Evolutionary conservation across 2,329 filamentous ascomycete genomes (phyloP).

Genomic region (Pestalotiopsis sp.): DNA sequence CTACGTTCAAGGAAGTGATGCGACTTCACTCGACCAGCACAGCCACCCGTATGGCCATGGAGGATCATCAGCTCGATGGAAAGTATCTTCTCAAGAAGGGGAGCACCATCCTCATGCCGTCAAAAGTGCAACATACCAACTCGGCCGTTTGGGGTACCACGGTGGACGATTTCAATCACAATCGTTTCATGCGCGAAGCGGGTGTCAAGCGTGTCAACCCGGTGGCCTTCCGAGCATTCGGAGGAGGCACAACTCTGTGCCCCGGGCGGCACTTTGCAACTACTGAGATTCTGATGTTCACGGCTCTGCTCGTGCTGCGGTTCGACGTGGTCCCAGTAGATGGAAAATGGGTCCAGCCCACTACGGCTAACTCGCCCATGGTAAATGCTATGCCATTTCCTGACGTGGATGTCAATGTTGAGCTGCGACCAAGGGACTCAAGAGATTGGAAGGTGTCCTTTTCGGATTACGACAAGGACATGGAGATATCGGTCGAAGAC

Average conservation of each 20-base stretch:
- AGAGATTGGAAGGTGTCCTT: background rate
- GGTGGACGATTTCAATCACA: conserved; percentile 14
- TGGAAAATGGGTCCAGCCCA: background rate
- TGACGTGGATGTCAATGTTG: background rate
- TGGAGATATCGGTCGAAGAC: conserved; percentile 1
- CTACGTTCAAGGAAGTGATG: conserved; percentile 41
- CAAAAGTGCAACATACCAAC: conserved; percentile 11
- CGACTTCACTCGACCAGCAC: conserved; percentile 36
- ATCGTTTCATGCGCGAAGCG: conserved; percentile 4
- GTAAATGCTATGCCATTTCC: background rate
- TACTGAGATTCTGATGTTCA: conserved; percentile 17
- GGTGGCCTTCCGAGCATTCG: conserved; percentile 19
- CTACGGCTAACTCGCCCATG: background rate
- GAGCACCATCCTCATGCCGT: conserved; percentile 9
- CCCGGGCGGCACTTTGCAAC: conserved; percentile 19
- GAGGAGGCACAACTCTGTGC: conserved; percentile 19
- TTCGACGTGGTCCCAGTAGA: conserved; percentile 16
- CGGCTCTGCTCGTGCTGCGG: conserved; percentile 14
- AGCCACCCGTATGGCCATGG: conserved; percentile 18
- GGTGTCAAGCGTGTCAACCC: conserved; percentile 14
- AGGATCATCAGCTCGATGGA: conserved; percentile 14
- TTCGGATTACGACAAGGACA: background rate
- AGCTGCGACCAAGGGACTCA: background rate
- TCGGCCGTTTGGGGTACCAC: conserved; percentile 16
- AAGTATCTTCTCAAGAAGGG: conserved; percentile 19